Conservation (phyloP, 2,329 filamentous ascomycete genomes). For the Aspergillus niger region DNA sequence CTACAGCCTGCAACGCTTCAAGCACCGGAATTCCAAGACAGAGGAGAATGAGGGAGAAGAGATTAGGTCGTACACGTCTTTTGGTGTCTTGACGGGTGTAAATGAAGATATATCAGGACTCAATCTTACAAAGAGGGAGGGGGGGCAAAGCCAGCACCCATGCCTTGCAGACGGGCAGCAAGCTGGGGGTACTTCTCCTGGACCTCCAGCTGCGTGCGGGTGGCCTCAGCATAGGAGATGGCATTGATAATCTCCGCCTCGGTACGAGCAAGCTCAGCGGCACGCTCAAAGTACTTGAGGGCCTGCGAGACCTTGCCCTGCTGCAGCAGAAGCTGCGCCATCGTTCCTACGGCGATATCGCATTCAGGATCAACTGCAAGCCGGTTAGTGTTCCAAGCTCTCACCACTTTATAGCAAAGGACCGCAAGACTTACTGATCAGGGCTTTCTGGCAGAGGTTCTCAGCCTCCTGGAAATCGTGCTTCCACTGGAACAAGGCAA, state of each 20-base stretch:
- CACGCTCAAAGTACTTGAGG: slow-evolving; percentile 94
- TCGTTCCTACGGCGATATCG: slow-evolving; percentile 96
- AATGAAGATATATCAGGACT: slow-evolving; percentile 2
- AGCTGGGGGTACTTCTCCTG: slow-evolving; percentile 84
- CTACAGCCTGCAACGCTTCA: slow-evolving; percentile 6
- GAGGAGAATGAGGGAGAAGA: slow-evolving; percentile 21
- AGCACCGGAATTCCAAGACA: slow-evolving; percentile 5
- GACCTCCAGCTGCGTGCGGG: slow-evolving; percentile 90
- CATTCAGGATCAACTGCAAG: slow-evolving; percentile 89
- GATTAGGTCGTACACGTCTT: slow-evolving; percentile 6
- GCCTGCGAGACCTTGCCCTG: slow-evolving; percentile 97
- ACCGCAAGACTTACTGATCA: slow-evolving; percentile 73
- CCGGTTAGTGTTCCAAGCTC: slow-evolving; percentile 16
- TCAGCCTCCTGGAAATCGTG: slow-evolving; percentile 93
- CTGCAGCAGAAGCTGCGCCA: slow-evolving; percentile 95
- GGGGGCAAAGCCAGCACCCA: slow-evolving; percentile 48
- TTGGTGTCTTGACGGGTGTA: not conserved
- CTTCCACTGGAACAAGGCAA: slow-evolving; percentile 98
- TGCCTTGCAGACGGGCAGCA: slow-evolving; percentile 68
- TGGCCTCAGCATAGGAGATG: slow-evolving; percentile 94
- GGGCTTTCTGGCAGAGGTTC: slow-evolving; percentile 92
- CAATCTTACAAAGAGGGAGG: slow-evolving; percentile 37
- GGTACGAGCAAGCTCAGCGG: slow-evolving; percentile 89
- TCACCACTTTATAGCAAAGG: not conserved
- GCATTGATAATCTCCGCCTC: slow-evolving; percentile 96